phyloP scores from a whole-genome alignment of 371 early-diverging fungal species.

The Blakeslea trispora region DNA sequence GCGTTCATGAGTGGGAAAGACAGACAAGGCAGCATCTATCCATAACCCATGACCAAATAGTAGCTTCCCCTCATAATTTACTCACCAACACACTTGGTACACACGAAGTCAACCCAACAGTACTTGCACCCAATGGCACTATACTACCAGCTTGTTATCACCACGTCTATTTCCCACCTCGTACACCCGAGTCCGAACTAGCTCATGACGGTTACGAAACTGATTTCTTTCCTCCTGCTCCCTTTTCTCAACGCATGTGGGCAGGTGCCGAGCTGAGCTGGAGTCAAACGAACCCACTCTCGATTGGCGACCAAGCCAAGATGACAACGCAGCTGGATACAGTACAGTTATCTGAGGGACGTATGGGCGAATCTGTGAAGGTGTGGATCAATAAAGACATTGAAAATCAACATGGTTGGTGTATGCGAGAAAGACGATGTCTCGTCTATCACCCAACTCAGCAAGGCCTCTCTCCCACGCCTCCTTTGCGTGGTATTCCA shows the following conservation, averaged over 20 bases:
- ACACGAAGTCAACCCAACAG: constrained; percentile 9
- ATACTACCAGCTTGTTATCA: constrained; percentile 76
- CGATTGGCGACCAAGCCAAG: constrained; percentile 59
- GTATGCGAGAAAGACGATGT: constrained; percentile 70
- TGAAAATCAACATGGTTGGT: constrained; percentile 62
- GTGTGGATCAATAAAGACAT: constrained; percentile 69
- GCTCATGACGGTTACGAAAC: constrained; percentile 81
- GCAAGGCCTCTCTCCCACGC: background rate
- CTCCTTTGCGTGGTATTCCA: constrained; percentile 4
- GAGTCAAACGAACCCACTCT: constrained; percentile 56
- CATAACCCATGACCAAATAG: background rate
- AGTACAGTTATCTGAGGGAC: constrained; percentile 54
- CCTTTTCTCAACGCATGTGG: constrained; percentile 84
- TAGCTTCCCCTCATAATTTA: constrained; percentile 28
- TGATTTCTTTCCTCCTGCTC: constrained; percentile 74
- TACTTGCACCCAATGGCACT: constrained; percentile 35
- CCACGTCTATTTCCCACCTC: constrained; percentile 76
- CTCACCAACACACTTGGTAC: constrained; percentile 33
- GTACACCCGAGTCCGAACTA: constrained; percentile 64
- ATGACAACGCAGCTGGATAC: constrained; percentile 59
- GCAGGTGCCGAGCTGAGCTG: constrained; percentile 76
- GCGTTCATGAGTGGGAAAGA: background rate
- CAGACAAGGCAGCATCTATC: background rate
- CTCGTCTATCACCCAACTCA: constrained; percentile 67
- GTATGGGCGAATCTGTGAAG: constrained; percentile 65